These are phyloP conservation scores for Coemansia furcata DNA, from an alignment of 192 early-diverging fungal genomes.

Conservation along the genomic window DNA sequence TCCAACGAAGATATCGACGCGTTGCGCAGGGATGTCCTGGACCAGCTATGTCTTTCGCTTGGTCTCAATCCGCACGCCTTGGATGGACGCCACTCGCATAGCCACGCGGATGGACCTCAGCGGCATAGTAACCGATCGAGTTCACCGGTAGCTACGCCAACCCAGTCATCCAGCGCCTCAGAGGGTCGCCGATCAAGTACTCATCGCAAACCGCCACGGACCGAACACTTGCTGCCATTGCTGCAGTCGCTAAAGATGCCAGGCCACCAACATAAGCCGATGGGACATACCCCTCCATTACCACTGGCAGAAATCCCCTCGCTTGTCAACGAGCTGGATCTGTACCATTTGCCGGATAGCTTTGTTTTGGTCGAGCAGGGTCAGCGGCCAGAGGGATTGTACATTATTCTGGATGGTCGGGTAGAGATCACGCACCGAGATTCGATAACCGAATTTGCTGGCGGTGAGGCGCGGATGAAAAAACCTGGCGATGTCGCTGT, in stretches of 20 bases:
- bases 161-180: slow-evolving; percentile 19
- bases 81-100: slow-evolving; percentile 26
- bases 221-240: slow-evolving; percentile 37
- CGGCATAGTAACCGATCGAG: slow-evolving; percentile 2
- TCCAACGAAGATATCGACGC: slow-evolving; percentile 23
- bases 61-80: slow-evolving; percentile 32
- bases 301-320: slow-evolving; percentile 36
- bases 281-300: slow-evolving; percentile 4
- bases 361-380: slow-evolving; percentile 78
- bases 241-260: slow-evolving; percentile 30
- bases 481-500: not conserved
- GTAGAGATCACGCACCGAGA: slow-evolving; percentile 59
- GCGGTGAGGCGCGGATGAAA: slow-evolving; percentile 12
- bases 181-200: slow-evolving; percentile 36
- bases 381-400: slow-evolving; percentile 79
- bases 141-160: not conserved
- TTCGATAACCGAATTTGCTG: slow-evolving; percentile 43
- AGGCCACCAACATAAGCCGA: slow-evolving; percentile 4
- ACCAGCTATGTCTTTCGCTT: slow-evolving; percentile 33
- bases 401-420: slow-evolving; percentile 89
- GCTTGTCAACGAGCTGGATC: slow-evolving; percentile 65
- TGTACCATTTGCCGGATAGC: slow-evolving; percentile 73
- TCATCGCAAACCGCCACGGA: slow-evolving; percentile 29
- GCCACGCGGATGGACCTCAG: not conserved
- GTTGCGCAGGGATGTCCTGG: slow-evolving; percentile 29